Evolutionary conservation across 495 filamentous ascomycete genomes (phyloP), one percentile per base, ranked within the genome.

Genomic region (Bryoglossum gracile): DNA sequence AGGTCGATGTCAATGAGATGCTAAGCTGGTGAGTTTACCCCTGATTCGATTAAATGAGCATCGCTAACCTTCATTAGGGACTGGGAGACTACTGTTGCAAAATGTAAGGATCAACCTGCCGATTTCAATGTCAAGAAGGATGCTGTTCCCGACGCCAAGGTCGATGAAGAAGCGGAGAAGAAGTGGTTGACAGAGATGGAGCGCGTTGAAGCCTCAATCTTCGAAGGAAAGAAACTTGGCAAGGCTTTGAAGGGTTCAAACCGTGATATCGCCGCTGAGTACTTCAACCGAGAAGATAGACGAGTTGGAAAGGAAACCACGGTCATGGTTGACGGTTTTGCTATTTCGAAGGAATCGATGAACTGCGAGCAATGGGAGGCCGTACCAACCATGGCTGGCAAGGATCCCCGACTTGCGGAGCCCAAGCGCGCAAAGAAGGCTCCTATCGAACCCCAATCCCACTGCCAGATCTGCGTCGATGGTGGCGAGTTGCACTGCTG

Each of bases 121-220:
- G 74, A 78, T 47, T 54, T 68, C 16, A 56, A 62, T 17, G 58
- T 62, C 3, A 56, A 60, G 17, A 65, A 62, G 28, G 59, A 69
- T 36, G 51, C 56, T 4, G 39, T 56, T 4, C 51, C 48, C 0
- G 56, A 65, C 38, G 63, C 45, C 2, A 53, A 55, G 8, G 51
- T 65, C 1, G 63, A 65, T 0, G 68, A 75, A 39, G 63, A 73
- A 16, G 77, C 76, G 17, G 79, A 83, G 50, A 62, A 66, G 37
- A 69, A 67, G 17, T 84, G 81, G 81, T 61, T 84, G 1, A 67
- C 69, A 0, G 65, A 71, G 26, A 73, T 79, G 54, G 81, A 83
- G 53, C 66, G 68, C 8, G 78, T 85, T 2, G 72, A 80, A 53
- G 73, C 76, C 0, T 70, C 76, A 14, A 63, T 83, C 0, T 82